Base-by-base conservation (phyloP, 495 filamentous ascomycete genomes). In the Trichoderma virens region DNA sequence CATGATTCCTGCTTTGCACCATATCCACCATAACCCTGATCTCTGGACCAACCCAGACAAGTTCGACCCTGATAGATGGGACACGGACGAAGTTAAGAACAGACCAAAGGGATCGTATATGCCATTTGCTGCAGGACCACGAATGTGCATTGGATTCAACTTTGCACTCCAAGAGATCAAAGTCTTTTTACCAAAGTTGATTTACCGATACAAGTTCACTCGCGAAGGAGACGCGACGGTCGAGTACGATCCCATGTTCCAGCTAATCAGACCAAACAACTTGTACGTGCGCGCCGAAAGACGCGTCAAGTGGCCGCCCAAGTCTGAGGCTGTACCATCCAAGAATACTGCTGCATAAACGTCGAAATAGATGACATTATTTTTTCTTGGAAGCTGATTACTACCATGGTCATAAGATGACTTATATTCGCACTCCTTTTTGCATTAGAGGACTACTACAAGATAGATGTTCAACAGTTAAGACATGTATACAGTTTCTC, bases 81-180 rank as follows among this genome's bases (percentile, higher is more conserved):
- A 82, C 51, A 78, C 78, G 0, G 38, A 41, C 13, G 38, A 41
- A 18, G 38, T 41, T 11, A 41, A 41, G 38, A 41, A 41, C 18
- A 41, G 38, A 18, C 77, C 80, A 0, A 75, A 75, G 51, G 73
- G 68, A 2, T 66, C 78, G 0, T 86, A 86, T 67, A 73, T 79
- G 3, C 83, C 83, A 0, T 86, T 86, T 59, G 82, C 78, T 0
- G 72, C 75, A 8, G 83, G 83, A 0, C 72, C 72, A 0, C 69
- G 84, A 0, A 75, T 74, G 68, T 86, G 83, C 67, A 82, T 86
- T 64, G 84, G 83, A 0, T 86, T 86, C 70, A 86, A 85, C 69
- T 83, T 85, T 69, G 84, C 83, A 0, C 67, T 86, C 23, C 71
- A 74, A 56, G 82, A 86, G 65, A 71, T 84, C 64, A 83, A 83